Base-by-base conservation (phyloP, 2,329 filamentous ascomycete genomes). In the Canariomyces notabilis region DNA sequence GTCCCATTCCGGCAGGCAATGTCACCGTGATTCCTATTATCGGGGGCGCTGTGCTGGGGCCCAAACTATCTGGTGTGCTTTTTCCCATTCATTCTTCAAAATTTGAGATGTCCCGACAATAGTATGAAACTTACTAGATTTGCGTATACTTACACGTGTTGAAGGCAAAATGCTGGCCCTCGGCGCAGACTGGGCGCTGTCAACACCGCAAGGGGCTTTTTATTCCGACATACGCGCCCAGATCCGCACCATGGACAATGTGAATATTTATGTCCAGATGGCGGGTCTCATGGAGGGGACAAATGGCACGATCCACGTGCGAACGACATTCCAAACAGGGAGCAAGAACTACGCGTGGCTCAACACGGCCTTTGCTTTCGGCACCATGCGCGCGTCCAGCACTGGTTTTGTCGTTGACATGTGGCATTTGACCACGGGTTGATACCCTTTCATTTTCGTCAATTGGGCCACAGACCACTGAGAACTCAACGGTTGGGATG, bases 401-500 rank as follows among this genome's bases (percentile, higher is more conserved):
- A 48, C 44, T 7, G 49, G 49, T 2, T 48, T 36, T 29, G 37
- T 45, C n/a, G 41, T 51, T 11, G 49, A 51, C 20, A 48, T 48
- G 42, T 51, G 49, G 49, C 38, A 48, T 42, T 29, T 50, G 46
- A 44, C 34, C n/a, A n/a, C n/a, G n/a, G n/a, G n/a, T n/a, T n/a
- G n/a, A n/a, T n/a, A n/a, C n/a, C n/a, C n/a, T n/a, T n/a, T n/a
- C n/a, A n/a, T n/a, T n/a, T n/a, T n/a, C n/a, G n/a, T n/a, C n/a
- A n/a, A n/a, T n/a, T n/a, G n/a, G n/a, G n/a, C n/a, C n/a, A n/a
- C n/a, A n/a, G n/a, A n/a, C n/a, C n/a, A n/a, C n/a, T n/a, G n/a
- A n/a, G n/a, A n/a, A n/a, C n/a, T n/a, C n/a, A n/a, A n/a, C n/a
- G n/a, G n/a, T n/a, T n/a, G n/a, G n/a, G n/a, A n/a, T n/a, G n/a